Base-by-base conservation (phyloP, 2,329 filamentous ascomycete species). In the Ceratocystis eucalypticola region DNA sequence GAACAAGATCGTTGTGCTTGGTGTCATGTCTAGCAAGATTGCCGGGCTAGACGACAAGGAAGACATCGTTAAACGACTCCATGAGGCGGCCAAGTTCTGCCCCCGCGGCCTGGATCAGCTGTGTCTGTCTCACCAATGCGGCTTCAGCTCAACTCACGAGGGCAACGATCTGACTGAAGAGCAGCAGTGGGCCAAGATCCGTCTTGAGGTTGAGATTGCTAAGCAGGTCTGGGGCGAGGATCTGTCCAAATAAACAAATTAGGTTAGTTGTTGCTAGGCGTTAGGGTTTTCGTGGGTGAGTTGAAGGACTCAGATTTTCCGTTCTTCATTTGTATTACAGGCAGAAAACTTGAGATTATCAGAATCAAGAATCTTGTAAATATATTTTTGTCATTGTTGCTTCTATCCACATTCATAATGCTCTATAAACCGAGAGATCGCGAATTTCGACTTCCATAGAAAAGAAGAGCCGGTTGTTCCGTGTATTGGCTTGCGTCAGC, bases 171-270 rank as follows among this genome's bases (percentile, higher is more conserved):
- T 90, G 71, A 83, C 82, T 1, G 80, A 82, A 71, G 81, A 87
- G 41, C 86, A 85, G 71, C 89, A 89, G 87, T 80, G 85, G 75
- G 82, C 80, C 71, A 90, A 89, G 78, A 74, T 90, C 71, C 80
- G 84, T 75, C 76, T 90, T 66, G 87, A 89, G 46, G 80, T 84
- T 67, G 79, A 83, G 65, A 80, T 90, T 70, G 86, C 87, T 4
- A 80, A 85, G 71, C 80, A 83, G 66, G 78, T 90, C 46, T 90
- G 87, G 87, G 67, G 67, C 8, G 67, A 68, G 7, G 67, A 68
- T 33, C 62, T 68, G 41, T 57, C 66, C 22, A 33, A 66, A 22
- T 66, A 64, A 45, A 53, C 22, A 22, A 62, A 59, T 15, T 59
- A 28, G 28, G 15, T 22, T 25, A 1, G 17, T 53, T 12, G 8